Evolutionary conservation across 805 yeast genomes (phyloP), one percentile per base, ranked within the genome.

Genomic region (Candida montana): DNA sequence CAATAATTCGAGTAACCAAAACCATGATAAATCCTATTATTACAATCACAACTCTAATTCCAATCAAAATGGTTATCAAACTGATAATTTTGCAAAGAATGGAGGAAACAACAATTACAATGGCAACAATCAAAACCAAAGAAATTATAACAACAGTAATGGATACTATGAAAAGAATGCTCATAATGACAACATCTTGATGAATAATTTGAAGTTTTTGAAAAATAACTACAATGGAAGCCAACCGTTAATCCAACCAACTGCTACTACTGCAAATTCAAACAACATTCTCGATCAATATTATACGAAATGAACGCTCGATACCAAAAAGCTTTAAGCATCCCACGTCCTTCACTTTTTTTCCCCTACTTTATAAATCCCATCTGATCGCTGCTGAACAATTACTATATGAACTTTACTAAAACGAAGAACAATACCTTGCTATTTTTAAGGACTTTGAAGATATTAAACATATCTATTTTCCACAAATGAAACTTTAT

Each of bases 231-330:
- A 35, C 31, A 17, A 33, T 17, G 17, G 9, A 7, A 23, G 15
- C 20, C 24, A 15, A n/a, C 30, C 10, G 17, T 26, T 30, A 29
- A 20, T 18, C 6, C 39, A 31, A 28, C 21, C 44, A 20, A 24
- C 31, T n/a, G 20, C 21, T 19, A 9, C 26, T 12, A 20, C 33
- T 12, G 5, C 23, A 17, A 30, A 10, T 19, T 15, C 37, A 7
- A 6, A 21, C 5, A 28, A 28, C 32, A 36, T 32, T n/a, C 13
- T 28, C 8, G 37, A 41, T 18, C 40, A 41, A 19, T 41, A 41
- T 20, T 36, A 32, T 28, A 21, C 19, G 24, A 21, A 21, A 21
- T 7, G 24, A 7, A 21, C 24, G 9, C 24, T 21, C 24, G n/a
- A n/a, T n/a, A n/a, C n/a, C n/a, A n/a, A n/a, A n/a, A n/a, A n/a